Percentiles rank a stretch among this genome's conserved stretches.
Conservation (phyloP, 768 basidiomycete species). For the Rhodotorula toruloides region DNA sequence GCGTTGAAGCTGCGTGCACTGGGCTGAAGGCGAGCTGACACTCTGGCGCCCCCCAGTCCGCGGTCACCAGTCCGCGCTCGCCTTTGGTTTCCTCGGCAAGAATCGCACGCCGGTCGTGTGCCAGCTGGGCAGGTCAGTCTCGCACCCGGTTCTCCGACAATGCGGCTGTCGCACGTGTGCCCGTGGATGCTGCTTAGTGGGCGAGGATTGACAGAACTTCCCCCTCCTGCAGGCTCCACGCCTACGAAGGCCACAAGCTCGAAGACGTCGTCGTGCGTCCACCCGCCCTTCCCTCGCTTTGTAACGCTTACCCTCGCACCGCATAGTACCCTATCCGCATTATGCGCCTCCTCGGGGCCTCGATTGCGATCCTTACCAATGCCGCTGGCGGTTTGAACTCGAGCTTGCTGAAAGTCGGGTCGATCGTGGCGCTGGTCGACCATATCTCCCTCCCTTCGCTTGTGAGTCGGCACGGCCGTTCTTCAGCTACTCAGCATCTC, state of each 20-base stretch:
- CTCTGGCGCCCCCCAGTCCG: constrained; percentile 49
- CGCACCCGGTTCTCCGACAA: too few species aligned
- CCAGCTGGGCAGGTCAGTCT: constrained; percentile 73
- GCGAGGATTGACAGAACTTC: neutral
- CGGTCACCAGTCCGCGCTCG: constrained; percentile 75
- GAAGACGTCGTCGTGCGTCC: constrained; percentile 16
- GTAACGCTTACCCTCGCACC: constrained; percentile 50
- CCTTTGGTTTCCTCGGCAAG: constrained; percentile 69
- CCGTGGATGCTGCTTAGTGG: neutral
- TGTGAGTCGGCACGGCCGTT: constrained; percentile 5
- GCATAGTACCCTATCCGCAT: constrained; percentile 65
- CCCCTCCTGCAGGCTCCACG: constrained; percentile 28
- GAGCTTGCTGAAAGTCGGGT: constrained; percentile 62
- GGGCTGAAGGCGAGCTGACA: neutral
- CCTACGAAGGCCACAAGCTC: constrained; percentile 68
- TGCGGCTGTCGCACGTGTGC: too few species aligned
- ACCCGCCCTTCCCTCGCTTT: constrained; percentile 45
- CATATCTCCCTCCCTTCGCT: constrained; percentile 58
- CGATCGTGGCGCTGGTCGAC: constrained; percentile 77
- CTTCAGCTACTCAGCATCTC: neutral
- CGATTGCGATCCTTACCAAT: constrained; percentile 69
- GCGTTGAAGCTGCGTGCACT: neutral
- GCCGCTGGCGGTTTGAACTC: constrained; percentile 78
- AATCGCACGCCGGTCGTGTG: constrained; percentile 74
- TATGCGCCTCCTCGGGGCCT: constrained; percentile 57